Evolutionary conservation across 116 monocot species (phyloP), one percentile per base, ranked within the genome.

Genomic region (Trichopus zeylanicus): DNA sequence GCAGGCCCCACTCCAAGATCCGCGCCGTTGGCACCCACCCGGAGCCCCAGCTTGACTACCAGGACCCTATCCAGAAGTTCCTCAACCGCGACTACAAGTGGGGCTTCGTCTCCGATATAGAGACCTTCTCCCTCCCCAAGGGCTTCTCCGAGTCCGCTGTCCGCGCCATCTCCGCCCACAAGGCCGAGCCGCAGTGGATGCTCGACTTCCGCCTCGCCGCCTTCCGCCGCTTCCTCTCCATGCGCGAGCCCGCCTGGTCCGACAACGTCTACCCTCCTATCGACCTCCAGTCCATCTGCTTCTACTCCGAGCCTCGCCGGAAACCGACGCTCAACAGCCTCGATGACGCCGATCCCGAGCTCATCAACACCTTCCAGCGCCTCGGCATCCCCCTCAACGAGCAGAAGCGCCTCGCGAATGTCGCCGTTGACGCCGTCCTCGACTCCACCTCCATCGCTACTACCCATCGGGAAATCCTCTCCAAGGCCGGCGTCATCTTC

Each of bases 381-480:
- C 65, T 84, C 19, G 79, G 79, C 6, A 73, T 84, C 55, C 79
- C 84, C 21, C 70, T 94, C 46, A 83, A 28, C 51, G 94, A 94
- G 71, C 89, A 94, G 81, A 86, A 81, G 62, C 70, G 97, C 26
- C 84, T 97, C 30, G 55, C 83, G 34, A 97, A 97, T 51, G 97
- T 90, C 30, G 97, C 97, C 7, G 84, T 87, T 0, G 91, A 97
- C 49, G 97, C 97, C 16, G 97, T 97, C 25, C 81, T 97, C 42
- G 97, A 97, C 47, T 90, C 84, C 53, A 79, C 68, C 39, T 97
- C 97, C 15, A 91, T 97, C 55, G 97, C 91, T 46, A 97, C 97
- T 24, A 97, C 97, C 0, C 97, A 97, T 42, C 70, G 90, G 0
- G 72, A 81, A 15, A 81, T 84, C 31, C 81, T 97, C 7, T 55